phyloP scores from a whole-genome alignment of 1,284 basidiomycete genomes.

The Moniliophthora roreri region DNA sequence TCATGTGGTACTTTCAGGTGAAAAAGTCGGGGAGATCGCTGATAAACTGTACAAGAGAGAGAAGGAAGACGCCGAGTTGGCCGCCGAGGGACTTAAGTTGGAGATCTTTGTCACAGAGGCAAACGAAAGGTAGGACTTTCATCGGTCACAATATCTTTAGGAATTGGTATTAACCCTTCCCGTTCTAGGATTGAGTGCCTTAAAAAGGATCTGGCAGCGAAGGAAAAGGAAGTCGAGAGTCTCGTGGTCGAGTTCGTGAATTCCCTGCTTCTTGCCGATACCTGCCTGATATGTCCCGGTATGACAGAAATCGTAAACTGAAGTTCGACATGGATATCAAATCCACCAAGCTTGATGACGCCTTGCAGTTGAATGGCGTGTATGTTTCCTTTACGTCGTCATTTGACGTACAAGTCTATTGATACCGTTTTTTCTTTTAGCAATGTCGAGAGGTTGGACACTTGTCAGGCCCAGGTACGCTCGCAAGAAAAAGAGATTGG shows the following conservation, averaged over 20 bases:
- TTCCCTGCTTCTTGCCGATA: neutral
- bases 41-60: constrained; percentile 29
- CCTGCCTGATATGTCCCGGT: neutral
- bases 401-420: neutral
- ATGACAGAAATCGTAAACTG: constrained; percentile 7
- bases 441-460: neutral
- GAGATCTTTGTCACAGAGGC: constrained; percentile 20
- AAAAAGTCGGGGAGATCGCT: constrained; percentile 26
- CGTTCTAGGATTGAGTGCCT: neutral
- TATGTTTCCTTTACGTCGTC: neutral
- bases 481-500: constrained; percentile 7
- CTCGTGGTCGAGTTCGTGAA: constrained; percentile 2
- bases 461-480: neutral
- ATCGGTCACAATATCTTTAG: no score
- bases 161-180: neutral
- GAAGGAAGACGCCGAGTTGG: constrained; percentile 26
- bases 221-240: constrained; percentile 1
- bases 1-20: constrained; percentile 20
- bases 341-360: constrained; percentile 1
- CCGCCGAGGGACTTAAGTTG: constrained; percentile 22
- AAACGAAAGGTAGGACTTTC: constrained; percentile 22
- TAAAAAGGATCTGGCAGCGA: constrained; percentile 1
- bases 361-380: neutral
- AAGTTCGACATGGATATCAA: neutral
- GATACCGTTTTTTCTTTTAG: neutral